Percentiles rank a stretch among this genome's conserved stretches.
Conservation (phyloP, 805 yeast genomes). For the Starmerella bombicola region DNA sequence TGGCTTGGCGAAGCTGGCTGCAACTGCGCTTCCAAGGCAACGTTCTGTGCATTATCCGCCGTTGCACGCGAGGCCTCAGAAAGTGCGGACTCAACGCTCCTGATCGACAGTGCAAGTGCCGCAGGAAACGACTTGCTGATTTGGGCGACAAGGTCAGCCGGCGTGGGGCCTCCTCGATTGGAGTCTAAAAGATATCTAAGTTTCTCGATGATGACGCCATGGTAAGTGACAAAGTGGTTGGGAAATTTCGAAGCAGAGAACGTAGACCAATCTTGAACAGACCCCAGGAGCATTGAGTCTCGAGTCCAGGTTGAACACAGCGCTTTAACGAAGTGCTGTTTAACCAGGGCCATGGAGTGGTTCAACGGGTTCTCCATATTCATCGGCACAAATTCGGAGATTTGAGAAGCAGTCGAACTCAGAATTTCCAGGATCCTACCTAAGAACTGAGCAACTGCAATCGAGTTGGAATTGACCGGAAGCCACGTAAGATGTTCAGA, state of each 20-base stretch:
- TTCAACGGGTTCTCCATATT: conserved; percentile 5
- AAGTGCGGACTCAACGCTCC: conserved; percentile 15
- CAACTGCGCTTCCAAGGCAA: conserved; percentile 24
- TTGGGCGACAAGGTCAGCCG: conserved; percentile 2
- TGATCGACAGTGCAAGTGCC: conserved; percentile 14
- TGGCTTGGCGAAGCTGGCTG: conserved; percentile 35
- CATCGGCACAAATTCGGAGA: conserved; percentile 24
- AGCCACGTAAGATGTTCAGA: conserved; percentile 38
- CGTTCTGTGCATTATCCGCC: conserved; percentile 6
- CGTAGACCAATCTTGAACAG: conserved; percentile 33
- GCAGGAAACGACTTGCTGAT: conserved; percentile 12
- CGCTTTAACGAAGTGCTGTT: conserved; percentile 37
- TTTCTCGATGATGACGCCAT: conserved; percentile 21
- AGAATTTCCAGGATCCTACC: conserved; percentile 37
- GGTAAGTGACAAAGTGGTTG: conserved; percentile 31
- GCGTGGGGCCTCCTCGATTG: conserved; percentile 13
- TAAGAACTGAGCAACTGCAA: conserved; percentile 44
- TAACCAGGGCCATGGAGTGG: conserved; percentile 20
- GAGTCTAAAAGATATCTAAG: conserved; percentile 15
- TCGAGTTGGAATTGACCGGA: conserved; percentile 53
- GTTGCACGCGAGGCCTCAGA: conserved; percentile 23
- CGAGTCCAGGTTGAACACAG: conserved; percentile 41
- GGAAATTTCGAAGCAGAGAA: conserved; percentile 24
- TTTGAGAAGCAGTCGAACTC: conserved; percentile 32
- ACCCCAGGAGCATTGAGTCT: conserved; percentile 34